These are phyloP conservation scores for Yamadazyma epiphylla DNA, from an alignment of 1,139 yeast species.

Conservation along the genomic window DNA sequence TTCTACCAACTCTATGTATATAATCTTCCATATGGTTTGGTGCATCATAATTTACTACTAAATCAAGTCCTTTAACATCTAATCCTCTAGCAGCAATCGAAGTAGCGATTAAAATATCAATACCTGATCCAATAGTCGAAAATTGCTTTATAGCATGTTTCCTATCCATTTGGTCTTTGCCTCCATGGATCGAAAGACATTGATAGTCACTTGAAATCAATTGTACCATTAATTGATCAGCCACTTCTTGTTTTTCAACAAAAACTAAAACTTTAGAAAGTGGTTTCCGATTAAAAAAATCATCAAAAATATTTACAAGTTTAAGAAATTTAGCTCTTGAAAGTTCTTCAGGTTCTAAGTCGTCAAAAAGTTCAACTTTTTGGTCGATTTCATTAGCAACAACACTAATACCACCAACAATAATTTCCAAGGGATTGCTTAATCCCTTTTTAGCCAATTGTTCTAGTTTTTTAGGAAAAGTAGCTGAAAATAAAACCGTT, in stretches of 20 bases:
- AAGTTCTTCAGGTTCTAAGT: constrained; percentile 22
- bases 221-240: constrained; percentile 64
- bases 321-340: constrained; percentile 45
- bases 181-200: constrained; percentile 82
- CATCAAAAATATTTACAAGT: constrained; percentile 52
- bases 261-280: constrained; percentile 62
- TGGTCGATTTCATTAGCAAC: constrained; percentile 84
- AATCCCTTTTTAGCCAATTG: constrained; percentile 64
- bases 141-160: constrained; percentile 73
- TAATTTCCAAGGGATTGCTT: constrained; percentile 64
- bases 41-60: constrained; percentile 85
- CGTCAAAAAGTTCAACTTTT: constrained; percentile 57
- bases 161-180: constrained; percentile 84
- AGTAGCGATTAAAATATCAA: constrained; percentile 76
- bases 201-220: constrained; percentile 55
- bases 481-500: constrained; percentile 91
- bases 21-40: constrained; percentile 94
- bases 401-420: constrained; percentile 78
- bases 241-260: constrained; percentile 81
- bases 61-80: constrained; percentile 77
- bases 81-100: constrained; percentile 94
- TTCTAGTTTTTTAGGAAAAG: constrained; percentile 83
- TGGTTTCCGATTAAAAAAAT: constrained; percentile 22
- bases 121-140: constrained; percentile 47
- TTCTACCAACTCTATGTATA: constrained; percentile 93